Base-by-base conservation (phyloP, 2,329 filamentous ascomycete species). In the Phialophora expanda region DNA sequence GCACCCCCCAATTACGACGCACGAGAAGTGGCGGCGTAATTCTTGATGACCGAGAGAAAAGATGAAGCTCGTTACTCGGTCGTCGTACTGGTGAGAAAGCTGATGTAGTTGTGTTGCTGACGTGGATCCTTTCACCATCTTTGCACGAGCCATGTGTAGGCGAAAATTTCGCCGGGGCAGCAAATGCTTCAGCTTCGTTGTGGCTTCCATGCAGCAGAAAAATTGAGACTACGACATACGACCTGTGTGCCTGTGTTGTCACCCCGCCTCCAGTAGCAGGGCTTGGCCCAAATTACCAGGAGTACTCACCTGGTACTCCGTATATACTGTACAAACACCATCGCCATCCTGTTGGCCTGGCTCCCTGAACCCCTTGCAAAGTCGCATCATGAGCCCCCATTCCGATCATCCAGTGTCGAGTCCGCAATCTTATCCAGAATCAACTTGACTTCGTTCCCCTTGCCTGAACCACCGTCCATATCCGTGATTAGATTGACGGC, bases 341-440 rank as follows among this genome's bases (percentile, higher is more conserved):
- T 53, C 30, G 54, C 17, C 24, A n/a, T 12, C 12, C 32, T 14
- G 5, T 28, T 24, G n/a, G 30, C 20, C 58, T 20, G 30, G 41
- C 46, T 22, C 12, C 30, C 44, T 50, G 24, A 22, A 12, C 56
- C 8, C 20, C 26, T 17, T 28, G 1, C 28, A 12, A 50, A 11
- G 26, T 28, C 17, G 12, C 7, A 20, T 34, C 28, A 61, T 54
- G 58, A 61, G 7, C 46, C 8, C 7, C 24, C 34, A 20, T 20
- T 44, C 22, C 20, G 24, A 38, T 61, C 58, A 38, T 41, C 24
- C 14, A 61, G 46, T 22, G 58, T 51, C 38, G 58, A 38, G 22
- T 61, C 58, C 58, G 30, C 65, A 62, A 93, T 87, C 78, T 85
- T 89, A 73, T 90, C 87, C 72, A 93, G 75, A 51, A 94, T 92